Evolutionary conservation across 495 filamentous ascomycete genomes (phyloP).

Genomic region (Bacidia rubella): DNA sequence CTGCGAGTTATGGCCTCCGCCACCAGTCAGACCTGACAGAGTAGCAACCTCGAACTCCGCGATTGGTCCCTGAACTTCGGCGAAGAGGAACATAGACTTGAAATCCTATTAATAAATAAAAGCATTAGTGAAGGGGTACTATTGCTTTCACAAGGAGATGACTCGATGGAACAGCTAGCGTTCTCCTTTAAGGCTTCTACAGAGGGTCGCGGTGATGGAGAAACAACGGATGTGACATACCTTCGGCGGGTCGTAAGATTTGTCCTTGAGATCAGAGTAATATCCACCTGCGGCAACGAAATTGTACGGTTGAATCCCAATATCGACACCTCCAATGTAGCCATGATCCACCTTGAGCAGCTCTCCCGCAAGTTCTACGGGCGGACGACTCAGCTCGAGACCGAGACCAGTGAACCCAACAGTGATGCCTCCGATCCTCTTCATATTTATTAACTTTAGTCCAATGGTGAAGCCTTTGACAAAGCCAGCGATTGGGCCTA

Average conservation of each 20-base stretch:
- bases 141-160: too few species aligned
- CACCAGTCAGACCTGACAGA: slow-evolving; percentile 26
- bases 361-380: not conserved
- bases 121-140: not conserved
- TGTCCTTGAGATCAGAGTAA: slow-evolving; percentile 21
- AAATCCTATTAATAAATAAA: slow-evolving; percentile 26
- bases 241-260: not conserved
- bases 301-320: not conserved
- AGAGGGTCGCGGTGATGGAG: not conserved
- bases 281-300: not conserved
- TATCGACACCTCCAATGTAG: not conserved
- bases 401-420: not conserved
- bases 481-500: not conserved
- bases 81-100: slow-evolving; percentile 29
- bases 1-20: slow-evolving; percentile 33
- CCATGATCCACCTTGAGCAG: not conserved
- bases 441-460: not conserved
- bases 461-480: not conserved
- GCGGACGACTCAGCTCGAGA: not conserved
- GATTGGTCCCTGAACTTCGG: slow-evolving; percentile 31
- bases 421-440: not conserved
- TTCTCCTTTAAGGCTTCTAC: too few species aligned
- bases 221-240: not conserved
- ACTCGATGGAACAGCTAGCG: too few species aligned
- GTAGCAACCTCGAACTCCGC: slow-evolving; percentile 28